Evolutionary conservation across 108 stramenopile genomes (phyloP).

Genomic region (Nannochloropsis gaditana): DNA sequence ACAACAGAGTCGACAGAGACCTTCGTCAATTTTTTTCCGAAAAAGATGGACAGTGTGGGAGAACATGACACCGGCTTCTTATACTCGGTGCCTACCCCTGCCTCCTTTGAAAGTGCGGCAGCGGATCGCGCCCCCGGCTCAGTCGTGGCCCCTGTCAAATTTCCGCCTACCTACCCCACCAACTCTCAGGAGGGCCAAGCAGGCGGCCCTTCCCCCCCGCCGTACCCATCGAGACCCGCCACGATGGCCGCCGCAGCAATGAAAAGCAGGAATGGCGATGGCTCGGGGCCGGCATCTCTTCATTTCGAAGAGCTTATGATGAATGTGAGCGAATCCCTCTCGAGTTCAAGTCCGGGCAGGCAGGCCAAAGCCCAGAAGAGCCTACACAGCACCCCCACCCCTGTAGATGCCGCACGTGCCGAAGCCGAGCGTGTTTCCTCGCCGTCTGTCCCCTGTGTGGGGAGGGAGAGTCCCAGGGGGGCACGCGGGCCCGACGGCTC

Average conservation of each 20-base stretch:
- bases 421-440: background rate
- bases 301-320: background rate
- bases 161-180: background rate
- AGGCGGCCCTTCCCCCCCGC: conserved; percentile 2
- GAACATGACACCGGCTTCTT: background rate
- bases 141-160: background rate
- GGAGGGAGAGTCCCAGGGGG: too few relatives aligned
- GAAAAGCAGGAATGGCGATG: too few relatives aligned
- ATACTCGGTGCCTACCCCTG: background rate
- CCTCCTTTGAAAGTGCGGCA: background rate
- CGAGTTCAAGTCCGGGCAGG: background rate
- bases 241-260: background rate
- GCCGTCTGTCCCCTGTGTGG: too few relatives aligned
- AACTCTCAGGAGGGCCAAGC: background rate
- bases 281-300: background rate
- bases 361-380: background rate
- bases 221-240: background rate
- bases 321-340: background rate
- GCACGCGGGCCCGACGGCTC: background rate
- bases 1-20: too few relatives aligned
- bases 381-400: background rate
- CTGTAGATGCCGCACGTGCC: background rate
- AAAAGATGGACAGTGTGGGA: conserved; percentile 12
- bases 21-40: background rate
- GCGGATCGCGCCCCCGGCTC: background rate